phyloP scores from a whole-genome alignment of 805 yeast genomes.

The Zygosaccharomyces rouxii region DNA sequence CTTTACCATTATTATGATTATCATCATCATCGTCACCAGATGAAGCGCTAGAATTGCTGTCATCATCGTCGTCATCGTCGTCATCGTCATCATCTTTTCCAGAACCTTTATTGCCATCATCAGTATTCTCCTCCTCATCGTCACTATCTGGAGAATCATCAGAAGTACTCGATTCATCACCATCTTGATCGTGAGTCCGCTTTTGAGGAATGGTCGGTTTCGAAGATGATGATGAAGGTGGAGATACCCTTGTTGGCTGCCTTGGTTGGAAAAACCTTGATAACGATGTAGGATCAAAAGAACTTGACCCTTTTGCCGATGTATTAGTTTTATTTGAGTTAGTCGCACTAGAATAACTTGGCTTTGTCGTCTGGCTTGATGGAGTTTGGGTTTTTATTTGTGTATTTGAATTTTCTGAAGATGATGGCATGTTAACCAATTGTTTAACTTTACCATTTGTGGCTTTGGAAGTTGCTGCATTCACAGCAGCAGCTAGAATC shows the following conservation, averaged over 20 bases:
- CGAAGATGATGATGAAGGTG: conserved; percentile 12
- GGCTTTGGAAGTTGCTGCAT: conserved; percentile 65
- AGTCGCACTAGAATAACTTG: neutral
- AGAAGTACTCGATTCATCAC: conserved; percentile 15
- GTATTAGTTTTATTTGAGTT: neutral
- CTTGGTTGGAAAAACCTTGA: conserved; percentile 37
- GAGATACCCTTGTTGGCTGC: conserved; percentile 21
- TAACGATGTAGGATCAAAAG: conserved; percentile 36
- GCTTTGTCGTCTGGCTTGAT: conserved; percentile 1
- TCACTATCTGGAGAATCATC: conserved; percentile 26
- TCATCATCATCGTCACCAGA: conserved; percentile 35
- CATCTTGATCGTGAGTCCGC: conserved; percentile 15
- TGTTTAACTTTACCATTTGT: conserved; percentile 51
- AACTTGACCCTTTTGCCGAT: conserved; percentile 2
- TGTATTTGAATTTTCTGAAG: conserved; percentile 12
- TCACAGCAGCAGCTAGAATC: conserved; percentile 73
- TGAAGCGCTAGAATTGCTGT: conserved; percentile 2
- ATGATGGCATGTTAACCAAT: conserved; percentile 33
- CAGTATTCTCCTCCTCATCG: conserved; percentile 24
- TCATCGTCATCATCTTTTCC: conserved; percentile 17
- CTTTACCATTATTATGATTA: conserved; percentile 45
- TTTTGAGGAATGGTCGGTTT: conserved; percentile 22
- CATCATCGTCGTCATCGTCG: conserved; percentile 32
- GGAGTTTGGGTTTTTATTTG: conserved; percentile 4
- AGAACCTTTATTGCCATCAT: conserved; percentile 18